Evolutionary conservation across 306 rosid genomes (phyloP).

Genomic region (Hippophae rhamnoides): DNA sequence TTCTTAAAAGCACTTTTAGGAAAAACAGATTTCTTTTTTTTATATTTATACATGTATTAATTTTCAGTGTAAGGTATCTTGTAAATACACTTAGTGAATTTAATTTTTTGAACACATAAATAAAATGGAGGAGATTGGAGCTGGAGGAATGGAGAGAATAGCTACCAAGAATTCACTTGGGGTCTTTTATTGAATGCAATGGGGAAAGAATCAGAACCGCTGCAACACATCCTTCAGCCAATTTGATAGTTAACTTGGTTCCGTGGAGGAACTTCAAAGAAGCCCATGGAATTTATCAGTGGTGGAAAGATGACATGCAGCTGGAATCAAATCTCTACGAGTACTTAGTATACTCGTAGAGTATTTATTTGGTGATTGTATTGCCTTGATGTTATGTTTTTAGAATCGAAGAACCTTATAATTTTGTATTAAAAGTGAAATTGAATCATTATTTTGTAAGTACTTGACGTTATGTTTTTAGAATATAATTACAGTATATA

Average conservation of each 20-base stretch:
- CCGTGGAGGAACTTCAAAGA: conserved; percentile 44
- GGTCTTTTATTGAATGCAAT: conserved; percentile 52
- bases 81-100: too few relatives aligned
- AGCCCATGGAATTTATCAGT: conserved; percentile 94
- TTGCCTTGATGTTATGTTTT: neutral
- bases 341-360: conserved; percentile 12
- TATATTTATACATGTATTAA: too few relatives aligned
- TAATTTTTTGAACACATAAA: conserved; percentile 75
- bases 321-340: conserved; percentile 36
- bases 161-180: conserved; percentile 73
- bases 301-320: conserved; percentile 64
- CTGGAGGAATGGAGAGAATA: conserved; percentile 61
- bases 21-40: too few relatives aligned
- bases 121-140: conserved; percentile 80
- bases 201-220: conserved; percentile 63
- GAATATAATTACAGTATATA: too few relatives aligned
- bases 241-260: conserved; percentile 31
- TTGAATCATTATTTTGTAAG: too few relatives aligned
- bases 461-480: too few relatives aligned
- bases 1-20: too few relatives aligned
- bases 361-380: neutral
- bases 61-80: too few relatives aligned
- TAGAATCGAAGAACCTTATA: neutral
- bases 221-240: conserved; percentile 90
- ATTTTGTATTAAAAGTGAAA: too few relatives aligned